Evolutionary conservation across 352 stramenopile genomes (phyloP).

Genomic region (Stephanocyclus meneghinianus): DNA sequence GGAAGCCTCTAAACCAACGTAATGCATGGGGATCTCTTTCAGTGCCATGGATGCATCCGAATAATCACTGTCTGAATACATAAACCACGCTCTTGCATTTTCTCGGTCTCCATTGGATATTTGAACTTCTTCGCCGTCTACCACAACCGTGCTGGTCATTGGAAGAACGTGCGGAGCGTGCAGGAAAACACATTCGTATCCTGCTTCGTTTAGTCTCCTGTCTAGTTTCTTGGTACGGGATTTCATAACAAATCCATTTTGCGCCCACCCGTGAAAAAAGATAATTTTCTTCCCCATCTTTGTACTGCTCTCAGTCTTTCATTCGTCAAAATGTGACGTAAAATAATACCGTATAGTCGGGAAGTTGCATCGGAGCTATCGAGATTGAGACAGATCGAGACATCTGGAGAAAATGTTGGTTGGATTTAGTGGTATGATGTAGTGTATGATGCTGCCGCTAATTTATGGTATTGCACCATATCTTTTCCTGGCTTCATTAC

Average conservation of each 20-base stretch:
- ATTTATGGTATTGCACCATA: too few relatives aligned
- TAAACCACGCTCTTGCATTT: constrained; percentile 57
- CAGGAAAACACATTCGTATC: constrained; percentile 47
- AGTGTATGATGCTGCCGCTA: too few relatives aligned
- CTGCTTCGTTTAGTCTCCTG: constrained; percentile 38
- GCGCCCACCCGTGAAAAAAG: constrained; percentile 59
- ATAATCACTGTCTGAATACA: constrained; percentile 43
- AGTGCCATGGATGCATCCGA: constrained; percentile 16
- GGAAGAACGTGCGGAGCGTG: constrained; percentile 49
- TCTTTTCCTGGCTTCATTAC: too few relatives aligned
- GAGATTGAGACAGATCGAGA: too few relatives aligned
- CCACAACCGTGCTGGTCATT: constrained; percentile 24
- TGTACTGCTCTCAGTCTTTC: too few relatives aligned
- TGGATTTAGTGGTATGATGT: too few relatives aligned
- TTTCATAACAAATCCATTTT: constrained; percentile 55
- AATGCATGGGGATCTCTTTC: constrained; percentile 28
- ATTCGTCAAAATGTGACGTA: too few relatives aligned
- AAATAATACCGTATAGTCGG: too few relatives aligned
- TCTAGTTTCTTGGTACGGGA: constrained; percentile 35
- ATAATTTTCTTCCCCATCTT: constrained; percentile 15
- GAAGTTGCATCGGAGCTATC: too few relatives aligned
- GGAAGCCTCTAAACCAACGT: constrained; percentile 44
- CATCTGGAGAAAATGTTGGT: too few relatives aligned
- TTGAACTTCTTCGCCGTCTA: constrained; percentile 24
- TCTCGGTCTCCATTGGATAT: constrained; percentile 42